Conservation (phyloP, 2,329 filamentous ascomycete genomes). For the Cytospora leucostoma region DNA sequence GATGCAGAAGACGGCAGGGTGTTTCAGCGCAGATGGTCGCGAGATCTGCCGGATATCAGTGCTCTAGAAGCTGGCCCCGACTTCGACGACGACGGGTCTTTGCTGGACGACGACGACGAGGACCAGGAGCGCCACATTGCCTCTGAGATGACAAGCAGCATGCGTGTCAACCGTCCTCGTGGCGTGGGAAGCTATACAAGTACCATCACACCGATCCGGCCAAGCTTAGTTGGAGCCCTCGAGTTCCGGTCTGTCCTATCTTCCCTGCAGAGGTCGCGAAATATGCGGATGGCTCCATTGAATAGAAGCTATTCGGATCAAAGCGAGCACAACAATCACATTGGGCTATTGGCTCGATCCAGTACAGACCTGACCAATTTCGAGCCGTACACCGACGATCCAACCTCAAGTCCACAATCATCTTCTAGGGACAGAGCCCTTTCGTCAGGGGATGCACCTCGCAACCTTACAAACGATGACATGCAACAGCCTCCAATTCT, state of each 20-base stretch:
- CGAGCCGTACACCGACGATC: constrained; percentile 24
- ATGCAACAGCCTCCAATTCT: neutral
- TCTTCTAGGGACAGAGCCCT: constrained; percentile 44
- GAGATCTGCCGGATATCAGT: constrained; percentile 30
- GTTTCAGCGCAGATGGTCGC: constrained; percentile 33
- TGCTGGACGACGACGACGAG: constrained; percentile 41
- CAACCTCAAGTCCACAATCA: constrained; percentile 2
- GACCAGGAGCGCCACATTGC: constrained; percentile 64
- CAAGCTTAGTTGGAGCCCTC: constrained; percentile 87
- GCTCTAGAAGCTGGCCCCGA: constrained; percentile 35
- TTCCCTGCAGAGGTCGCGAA: constrained; percentile 81
- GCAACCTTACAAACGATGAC: constrained; percentile 33
- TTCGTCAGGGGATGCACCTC: constrained; percentile 48
- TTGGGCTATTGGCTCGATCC: constrained; percentile 17
- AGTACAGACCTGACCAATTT: constrained; percentile 14
- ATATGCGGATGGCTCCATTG: constrained; percentile 70
- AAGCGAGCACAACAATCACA: constrained; percentile 52
- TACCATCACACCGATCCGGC: constrained; percentile 80
- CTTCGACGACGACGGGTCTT: constrained; percentile 48
- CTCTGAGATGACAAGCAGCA: constrained; percentile 87
- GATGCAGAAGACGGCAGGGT: constrained; percentile 54
- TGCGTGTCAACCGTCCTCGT: constrained; percentile 77
- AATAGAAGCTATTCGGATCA: constrained; percentile 71
- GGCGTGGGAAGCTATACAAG: constrained; percentile 65
- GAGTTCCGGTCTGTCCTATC: constrained; percentile 91